phyloP scores from a whole-genome alignment of 2,329 filamentous ascomycete species.

The Venturiaceae sp. region DNA sequence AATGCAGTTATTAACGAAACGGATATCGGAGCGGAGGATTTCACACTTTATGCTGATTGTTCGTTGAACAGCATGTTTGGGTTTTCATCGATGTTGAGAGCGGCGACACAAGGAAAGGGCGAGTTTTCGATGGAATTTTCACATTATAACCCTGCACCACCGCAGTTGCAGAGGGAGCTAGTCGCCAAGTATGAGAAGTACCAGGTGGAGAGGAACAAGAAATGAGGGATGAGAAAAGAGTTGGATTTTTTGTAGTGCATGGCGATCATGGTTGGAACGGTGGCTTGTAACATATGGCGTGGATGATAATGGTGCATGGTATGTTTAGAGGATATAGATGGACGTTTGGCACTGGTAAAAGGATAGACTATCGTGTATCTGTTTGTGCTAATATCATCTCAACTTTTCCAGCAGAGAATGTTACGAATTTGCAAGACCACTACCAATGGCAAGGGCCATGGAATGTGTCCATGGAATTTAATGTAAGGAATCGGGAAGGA shows the following conservation, averaged over 20 bases:
- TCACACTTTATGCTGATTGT: slow-evolving; percentile 85
- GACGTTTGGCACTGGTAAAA: neutral
- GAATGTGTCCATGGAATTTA: too few species aligned
- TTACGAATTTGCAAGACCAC: too few species aligned
- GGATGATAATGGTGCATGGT: neutral
- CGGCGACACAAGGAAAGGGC: slow-evolving; percentile 94
- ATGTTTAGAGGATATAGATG: neutral
- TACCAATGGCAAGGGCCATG: too few species aligned
- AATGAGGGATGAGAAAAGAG: slow-evolving; percentile 18
- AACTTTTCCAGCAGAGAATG: neutral
- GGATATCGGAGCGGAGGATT: slow-evolving; percentile 88
- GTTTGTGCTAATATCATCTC: neutral
- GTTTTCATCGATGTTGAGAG: slow-evolving; percentile 82
- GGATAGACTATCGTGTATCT: neutral
- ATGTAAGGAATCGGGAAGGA: too few species aligned
- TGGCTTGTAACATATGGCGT: neutral
- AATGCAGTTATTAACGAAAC: slow-evolving; percentile 93
- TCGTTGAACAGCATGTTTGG: slow-evolving; percentile 97
- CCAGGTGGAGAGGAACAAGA: slow-evolving; percentile 54
- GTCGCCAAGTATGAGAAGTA: slow-evolving; percentile 59
- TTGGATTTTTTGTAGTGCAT: neutral
- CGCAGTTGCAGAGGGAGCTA: slow-evolving; percentile 76
- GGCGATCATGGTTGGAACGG: neutral
- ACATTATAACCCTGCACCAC: slow-evolving; percentile 81
- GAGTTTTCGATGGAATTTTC: slow-evolving; percentile 99